Percentiles rank a stretch among this genome's conserved stretches.
Conservation (phyloP, 2,329 filamentous ascomycete species). For the Fusarium bactridioides region DNA sequence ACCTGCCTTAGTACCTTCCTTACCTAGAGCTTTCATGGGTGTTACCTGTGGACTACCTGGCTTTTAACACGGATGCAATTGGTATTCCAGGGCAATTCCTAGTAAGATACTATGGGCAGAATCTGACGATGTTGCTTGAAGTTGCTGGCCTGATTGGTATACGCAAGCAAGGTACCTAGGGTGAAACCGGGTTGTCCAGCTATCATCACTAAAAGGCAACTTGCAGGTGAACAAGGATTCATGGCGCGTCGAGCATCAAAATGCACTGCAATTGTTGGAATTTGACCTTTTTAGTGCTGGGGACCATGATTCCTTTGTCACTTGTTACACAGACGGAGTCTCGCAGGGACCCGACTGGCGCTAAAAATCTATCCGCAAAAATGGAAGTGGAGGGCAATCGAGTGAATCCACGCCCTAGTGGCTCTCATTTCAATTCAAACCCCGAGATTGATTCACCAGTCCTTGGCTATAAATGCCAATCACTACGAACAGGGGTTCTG, state of each 20-base stretch:
- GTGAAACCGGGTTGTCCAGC: slow-evolving; percentile 15
- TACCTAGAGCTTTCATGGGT: neutral
- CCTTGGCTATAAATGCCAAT: neutral
- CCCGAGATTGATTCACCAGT: neutral
- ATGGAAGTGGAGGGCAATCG: neutral
- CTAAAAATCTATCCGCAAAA: slow-evolving; percentile 18
- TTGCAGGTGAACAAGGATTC: slow-evolving; percentile 5
- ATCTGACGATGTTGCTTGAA: neutral
- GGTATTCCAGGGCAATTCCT: neutral
- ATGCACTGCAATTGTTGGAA: neutral
- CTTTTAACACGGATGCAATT: neutral
- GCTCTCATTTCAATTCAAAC: neutral
- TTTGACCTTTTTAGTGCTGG: neutral
- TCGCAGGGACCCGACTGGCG: neutral
- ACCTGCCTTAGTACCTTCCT: too few species aligned
- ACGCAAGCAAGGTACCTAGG: slow-evolving; percentile 2
- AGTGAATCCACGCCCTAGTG: neutral
- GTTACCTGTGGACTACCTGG: neutral
- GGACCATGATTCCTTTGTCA: neutral
- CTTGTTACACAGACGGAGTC: neutral
- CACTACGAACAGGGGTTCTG: neutral
- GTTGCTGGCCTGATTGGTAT: neutral
- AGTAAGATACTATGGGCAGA: neutral
- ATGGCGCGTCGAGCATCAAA: neutral
- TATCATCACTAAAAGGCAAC: slow-evolving; percentile 1